Percentiles rank a stretch among this genome's conserved stretches.
Evolutionary conservation across 129 eudicot genomes (phyloP).

Genomic region (Ambrosia trifida): DNA sequence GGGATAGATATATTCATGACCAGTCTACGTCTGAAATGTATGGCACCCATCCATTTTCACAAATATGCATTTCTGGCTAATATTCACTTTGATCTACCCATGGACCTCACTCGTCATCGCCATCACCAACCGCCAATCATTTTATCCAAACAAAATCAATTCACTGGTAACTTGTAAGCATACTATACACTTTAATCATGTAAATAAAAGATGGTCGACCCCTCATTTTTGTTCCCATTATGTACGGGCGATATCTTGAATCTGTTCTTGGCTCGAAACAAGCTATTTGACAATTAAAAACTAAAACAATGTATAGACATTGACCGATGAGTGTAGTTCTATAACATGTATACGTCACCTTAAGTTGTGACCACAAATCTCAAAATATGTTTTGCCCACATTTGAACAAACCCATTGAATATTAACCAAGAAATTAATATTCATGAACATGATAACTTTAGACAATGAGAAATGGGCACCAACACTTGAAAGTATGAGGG

Average conservation of each 20-base stretch:
- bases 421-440: slow-evolving; percentile 21
- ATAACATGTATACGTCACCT: background rate
- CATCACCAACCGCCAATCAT: slow-evolving; percentile 24
- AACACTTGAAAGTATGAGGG: slow-evolving; percentile 20
- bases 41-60: slow-evolving; percentile 22
- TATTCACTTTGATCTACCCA: slow-evolving; percentile 30
- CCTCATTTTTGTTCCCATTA: slow-evolving; percentile 9
- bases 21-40: slow-evolving; percentile 27
- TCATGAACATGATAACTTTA: slow-evolving; percentile 9
- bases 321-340: background rate
- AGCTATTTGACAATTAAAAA: slow-evolving; percentile 11
- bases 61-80: slow-evolving; percentile 28
- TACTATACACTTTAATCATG: slow-evolving; percentile 10
- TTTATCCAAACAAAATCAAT: slow-evolving; percentile 25
- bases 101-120: slow-evolving; percentile 27
- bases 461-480: slow-evolving; percentile 29
- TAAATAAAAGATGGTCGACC: slow-evolving; percentile 3
- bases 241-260: slow-evolving; percentile 19
- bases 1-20: slow-evolving; percentile 7
- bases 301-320: background rate
- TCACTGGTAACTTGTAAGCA: background rate
- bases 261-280: background rate
- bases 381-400: slow-evolving; percentile 17
- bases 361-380: slow-evolving; percentile 28
- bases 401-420: slow-evolving; percentile 30